Base-by-base conservation (phyloP, 2,329 filamentous ascomycete species). In the Dichotomopilus funicola region DNA sequence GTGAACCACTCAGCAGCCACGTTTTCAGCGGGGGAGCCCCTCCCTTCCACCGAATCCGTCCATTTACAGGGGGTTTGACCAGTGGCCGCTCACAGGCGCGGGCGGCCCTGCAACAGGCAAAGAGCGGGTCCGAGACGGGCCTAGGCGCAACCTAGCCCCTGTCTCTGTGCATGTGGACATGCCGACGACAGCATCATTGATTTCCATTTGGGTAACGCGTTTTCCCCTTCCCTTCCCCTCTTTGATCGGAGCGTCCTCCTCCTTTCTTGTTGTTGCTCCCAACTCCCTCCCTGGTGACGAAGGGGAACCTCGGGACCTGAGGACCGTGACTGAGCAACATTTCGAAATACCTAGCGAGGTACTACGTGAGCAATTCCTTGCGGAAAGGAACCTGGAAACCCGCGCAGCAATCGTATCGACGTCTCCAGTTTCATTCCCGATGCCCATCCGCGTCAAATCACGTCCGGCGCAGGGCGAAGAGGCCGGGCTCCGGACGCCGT, bases 371-470 rank as follows among this genome's bases (percentile, higher is more conserved):
- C 19, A 27, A 27, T 27, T 27, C 19, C 19, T 27, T 27, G 19
- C 2, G 19, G 19, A 27, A 27, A 27, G 19, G 19, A 27, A 27
- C 31, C 34, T 27, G 43, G 27, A 6, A 44, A 5, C 42, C 13
- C 13, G 42, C 10, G 31, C 19, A 42, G 12, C 40, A 13, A n/a
- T 12, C 4, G 37, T 40, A 12, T 40, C 6, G 13, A 27, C 19
- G 19, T 27, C 19, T 27, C 19, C 19, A 27, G 19, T 27, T 7
- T 42, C 40, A 13, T 12, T 42, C 33, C 27, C 43, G 8, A 65
- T 68, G 63, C 72, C 72, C 6, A 62, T 75, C 55, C 73, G 73
- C 63, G 72, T 75, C 62, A 75, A 71, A 63, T 70, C 71, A 53
- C 67, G 68, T 49, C 62, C 66, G 37, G 57, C 64, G 3, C 62